Evolutionary conservation across 1,284 basidiomycete species (phyloP), one percentile per base, ranked within the genome.

Genomic region (Kalmanozyma brasiliensis): DNA sequence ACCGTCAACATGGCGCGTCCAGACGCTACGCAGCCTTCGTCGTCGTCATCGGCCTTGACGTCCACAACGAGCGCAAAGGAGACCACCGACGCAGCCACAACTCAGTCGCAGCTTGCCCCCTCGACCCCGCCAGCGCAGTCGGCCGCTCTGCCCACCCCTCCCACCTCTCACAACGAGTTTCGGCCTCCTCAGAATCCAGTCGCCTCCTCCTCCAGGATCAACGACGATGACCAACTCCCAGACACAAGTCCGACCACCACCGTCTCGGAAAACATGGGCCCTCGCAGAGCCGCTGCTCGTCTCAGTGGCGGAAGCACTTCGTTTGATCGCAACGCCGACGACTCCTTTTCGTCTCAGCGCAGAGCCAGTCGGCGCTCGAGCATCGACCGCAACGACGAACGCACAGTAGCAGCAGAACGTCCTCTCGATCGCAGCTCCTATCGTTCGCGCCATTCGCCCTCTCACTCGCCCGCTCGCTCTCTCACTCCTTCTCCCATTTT

Each of bases 401-500:
- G 60, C 41, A 55, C 60, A 20, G 47, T 68, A 8, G 64, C 64
- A 17, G 52, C 58, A 16, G 64, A 67, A 49, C 49, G 58, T 23
- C 55, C 60, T 2, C 44, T 53, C 40, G 47, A 49, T 35, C 52
- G 58, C 29, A 44, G 47, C 30, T 52, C 56, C 13, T 70, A 60
- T 35, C 67, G 61, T 16, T 70, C 67, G 13, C 52, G 61, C 14
- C 60, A 51, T 14, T 69, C 66, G 17, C 60, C 59, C 10, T 53
- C 58, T 1, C 49, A 40, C 17, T 66, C 64, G 6, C 52, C 58
- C 1, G 52, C 38, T 14, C 58, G 73, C 41, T 74, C 76, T n/a
- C 68, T 66, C 33, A 80, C 77, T 6, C 78, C 77, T 11, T 77
- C 76, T 16, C 78, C 78, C 32, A 75, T 79, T 26, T 59, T 80